Percentiles rank a stretch among this genome's conserved stretches.
These are phyloP conservation scores for Rhynchospora pubera DNA, from an alignment of 176 grass and related monocot genomes.

Conservation along the genomic window DNA sequence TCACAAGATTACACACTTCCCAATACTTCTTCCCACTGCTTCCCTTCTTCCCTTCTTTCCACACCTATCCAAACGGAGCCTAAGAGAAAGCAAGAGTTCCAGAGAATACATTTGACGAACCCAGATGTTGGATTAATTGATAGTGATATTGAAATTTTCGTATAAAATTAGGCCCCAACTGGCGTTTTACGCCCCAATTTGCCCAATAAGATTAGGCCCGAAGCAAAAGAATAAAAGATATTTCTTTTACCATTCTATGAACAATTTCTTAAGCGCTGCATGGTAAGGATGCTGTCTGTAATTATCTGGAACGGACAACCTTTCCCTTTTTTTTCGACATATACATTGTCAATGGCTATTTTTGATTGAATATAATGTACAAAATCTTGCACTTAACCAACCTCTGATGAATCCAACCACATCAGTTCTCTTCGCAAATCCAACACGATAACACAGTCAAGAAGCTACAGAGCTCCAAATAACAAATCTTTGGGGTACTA, in stretches of 20 bases:
- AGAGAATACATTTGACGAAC: not conserved
- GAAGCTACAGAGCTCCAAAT: not conserved
- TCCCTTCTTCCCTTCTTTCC: too few species aligned
- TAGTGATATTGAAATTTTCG: not conserved
- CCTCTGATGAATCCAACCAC: too few species aligned
- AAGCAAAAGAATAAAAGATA: not conserved
- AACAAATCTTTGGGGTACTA: too few species aligned
- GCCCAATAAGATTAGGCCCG: too few species aligned
- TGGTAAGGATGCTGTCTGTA: not conserved
- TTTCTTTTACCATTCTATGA: not conserved
- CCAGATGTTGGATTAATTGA: not conserved
- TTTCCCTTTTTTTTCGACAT: not conserved
- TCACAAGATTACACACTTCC: too few species aligned
- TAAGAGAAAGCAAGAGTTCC: too few species aligned
- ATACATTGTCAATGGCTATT: conserved; percentile 16
- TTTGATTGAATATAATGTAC: conserved; percentile 6
- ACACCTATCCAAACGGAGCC: too few species aligned
- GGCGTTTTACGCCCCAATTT: not conserved
- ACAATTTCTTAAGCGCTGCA: not conserved
- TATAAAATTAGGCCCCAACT: not conserved
- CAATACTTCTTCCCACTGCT: too few species aligned
- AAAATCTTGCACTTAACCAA: not conserved
- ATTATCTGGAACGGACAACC: not conserved
- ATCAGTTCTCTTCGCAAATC: too few species aligned
- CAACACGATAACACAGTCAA: not conserved